Evolutionary conservation across 140 eudicot species (phyloP).

Genomic region (Erigeron philadelphicus): DNA sequence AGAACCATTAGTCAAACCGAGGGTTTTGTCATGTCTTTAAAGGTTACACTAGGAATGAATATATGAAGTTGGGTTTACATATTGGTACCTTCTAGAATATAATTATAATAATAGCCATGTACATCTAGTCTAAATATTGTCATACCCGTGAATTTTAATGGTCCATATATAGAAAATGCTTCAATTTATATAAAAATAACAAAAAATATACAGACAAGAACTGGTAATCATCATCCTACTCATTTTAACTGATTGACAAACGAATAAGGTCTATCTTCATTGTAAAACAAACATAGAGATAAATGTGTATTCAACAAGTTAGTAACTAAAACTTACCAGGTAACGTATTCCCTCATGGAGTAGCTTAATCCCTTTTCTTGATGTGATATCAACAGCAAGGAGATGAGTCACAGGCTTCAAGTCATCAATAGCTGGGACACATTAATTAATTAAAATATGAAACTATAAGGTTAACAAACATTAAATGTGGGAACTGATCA

Average conservation of each 20-base stretch:
- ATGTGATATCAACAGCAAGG: constrained; percentile 65
- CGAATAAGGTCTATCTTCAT: neutral
- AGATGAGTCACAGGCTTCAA: constrained; percentile 93
- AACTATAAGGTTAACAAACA: neutral
- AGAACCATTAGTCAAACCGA: too few relatives aligned
- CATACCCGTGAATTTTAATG: too few relatives aligned
- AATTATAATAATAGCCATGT: too few relatives aligned
- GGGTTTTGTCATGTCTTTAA: too few relatives aligned
- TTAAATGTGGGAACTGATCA: neutral
- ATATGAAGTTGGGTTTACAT: too few relatives aligned
- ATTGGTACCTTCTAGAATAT: too few relatives aligned
- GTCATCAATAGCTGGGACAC: constrained; percentile 69
- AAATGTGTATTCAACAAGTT: neutral
- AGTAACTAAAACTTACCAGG: constrained; percentile 44
- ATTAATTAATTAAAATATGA: constrained; percentile 5
- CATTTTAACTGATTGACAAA: too few relatives aligned
- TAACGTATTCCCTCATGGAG: constrained; percentile 84
- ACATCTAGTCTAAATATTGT: too few relatives aligned
- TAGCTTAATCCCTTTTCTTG: constrained; percentile 73
- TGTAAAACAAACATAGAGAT: neutral
- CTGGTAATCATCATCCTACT: too few relatives aligned
- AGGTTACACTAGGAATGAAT: too few relatives aligned
- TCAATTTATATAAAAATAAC: neutral
- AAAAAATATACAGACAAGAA: too few relatives aligned
- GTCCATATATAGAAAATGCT: neutral